phyloP scores from a whole-genome alignment of 2,329 filamentous ascomycete genomes.

The Trichophyton equinum region DNA sequence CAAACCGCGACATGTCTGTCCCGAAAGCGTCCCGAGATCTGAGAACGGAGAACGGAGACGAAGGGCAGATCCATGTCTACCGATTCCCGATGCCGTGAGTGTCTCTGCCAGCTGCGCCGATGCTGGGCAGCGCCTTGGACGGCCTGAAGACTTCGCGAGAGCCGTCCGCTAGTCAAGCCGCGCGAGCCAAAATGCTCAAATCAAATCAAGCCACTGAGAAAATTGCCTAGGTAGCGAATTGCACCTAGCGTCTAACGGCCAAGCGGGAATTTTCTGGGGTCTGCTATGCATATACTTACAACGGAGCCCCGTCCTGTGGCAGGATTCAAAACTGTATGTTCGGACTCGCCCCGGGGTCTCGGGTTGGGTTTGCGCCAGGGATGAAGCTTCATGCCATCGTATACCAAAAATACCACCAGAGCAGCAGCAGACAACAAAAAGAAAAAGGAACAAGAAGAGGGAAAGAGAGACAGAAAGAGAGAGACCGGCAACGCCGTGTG shows the following conservation, averaged over 20 bases:
- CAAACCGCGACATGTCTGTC: neutral
- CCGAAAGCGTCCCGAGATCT: neutral
- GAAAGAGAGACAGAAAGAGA: neutral
- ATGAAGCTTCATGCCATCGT: neutral
- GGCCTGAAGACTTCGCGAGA: neutral
- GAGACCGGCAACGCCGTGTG: neutral
- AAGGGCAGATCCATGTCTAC: neutral
- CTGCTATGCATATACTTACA: neutral
- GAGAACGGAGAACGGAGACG: neutral
- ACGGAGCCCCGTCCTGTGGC: neutral
- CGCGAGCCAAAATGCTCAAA: neutral
- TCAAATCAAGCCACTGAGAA: neutral
- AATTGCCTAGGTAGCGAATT: neutral
- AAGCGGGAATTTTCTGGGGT: neutral
- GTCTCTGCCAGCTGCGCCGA: neutral
- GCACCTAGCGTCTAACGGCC: neutral
- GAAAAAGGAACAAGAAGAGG: too few relatives aligned
- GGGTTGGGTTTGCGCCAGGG: neutral
- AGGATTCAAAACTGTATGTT: neutral
- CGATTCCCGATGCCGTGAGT: neutral
- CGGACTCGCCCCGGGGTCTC: neutral
- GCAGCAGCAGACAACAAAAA: neutral
- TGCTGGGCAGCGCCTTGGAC: slow-evolving; percentile 2
- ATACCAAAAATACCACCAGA: neutral
- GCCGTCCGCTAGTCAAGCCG: neutral